Conservation (phyloP, 2,329 filamentous ascomycete species). For the Diatrype stigma region DNA sequence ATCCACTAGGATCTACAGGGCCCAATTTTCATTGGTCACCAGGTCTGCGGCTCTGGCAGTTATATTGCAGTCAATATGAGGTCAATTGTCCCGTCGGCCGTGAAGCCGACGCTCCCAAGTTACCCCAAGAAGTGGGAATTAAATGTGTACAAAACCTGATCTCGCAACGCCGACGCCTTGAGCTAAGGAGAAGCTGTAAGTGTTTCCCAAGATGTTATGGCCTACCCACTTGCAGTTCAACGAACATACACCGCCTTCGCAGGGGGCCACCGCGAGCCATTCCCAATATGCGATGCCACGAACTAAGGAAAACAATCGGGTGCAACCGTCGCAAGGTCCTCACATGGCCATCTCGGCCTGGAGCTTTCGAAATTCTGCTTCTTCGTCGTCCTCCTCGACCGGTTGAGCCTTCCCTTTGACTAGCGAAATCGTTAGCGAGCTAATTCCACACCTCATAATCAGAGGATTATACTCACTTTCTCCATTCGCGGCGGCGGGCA, state of each 20-base stretch:
- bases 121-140: neutral
- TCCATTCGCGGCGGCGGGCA: constrained; percentile 71
- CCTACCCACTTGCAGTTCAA: neutral
- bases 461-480: constrained; percentile 61
- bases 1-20: no score
- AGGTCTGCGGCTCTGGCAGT: neutral
- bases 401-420: constrained; percentile 48
- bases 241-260: neutral
- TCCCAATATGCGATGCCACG: constrained; percentile 13
- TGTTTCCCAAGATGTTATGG: neutral
- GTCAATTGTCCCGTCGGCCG: neutral
- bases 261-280: neutral
- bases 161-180: constrained; percentile 28
- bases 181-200: constrained; percentile 2
- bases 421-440: constrained; percentile 23
- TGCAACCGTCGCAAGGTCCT: constrained; percentile 17
- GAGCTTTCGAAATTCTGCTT: constrained; percentile 87
- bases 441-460: neutral
- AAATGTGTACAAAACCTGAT: constrained; percentile 20
- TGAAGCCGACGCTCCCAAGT: neutral
- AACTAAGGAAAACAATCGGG: constrained; percentile 8
- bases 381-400: constrained; percentile 84
- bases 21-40: neutral
- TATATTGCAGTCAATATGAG: neutral
- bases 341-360: constrained; percentile 98